phyloP scores from a whole-genome alignment of 2,329 filamentous ascomycete genomes.

The Graphilbum fragrans region DNA sequence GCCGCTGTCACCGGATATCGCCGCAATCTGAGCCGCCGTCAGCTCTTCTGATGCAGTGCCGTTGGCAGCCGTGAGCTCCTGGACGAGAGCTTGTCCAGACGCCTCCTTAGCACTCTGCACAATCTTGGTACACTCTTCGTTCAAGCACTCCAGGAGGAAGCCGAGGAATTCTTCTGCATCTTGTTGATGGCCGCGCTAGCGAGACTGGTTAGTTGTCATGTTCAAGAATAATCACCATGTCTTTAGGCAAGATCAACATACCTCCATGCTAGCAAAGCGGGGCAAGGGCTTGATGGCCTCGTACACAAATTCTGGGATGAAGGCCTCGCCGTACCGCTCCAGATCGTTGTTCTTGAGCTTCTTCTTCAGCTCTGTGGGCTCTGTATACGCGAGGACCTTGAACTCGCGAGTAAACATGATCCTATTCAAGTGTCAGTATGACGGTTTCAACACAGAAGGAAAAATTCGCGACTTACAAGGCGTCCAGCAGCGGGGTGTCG shows the following conservation, averaged over 20 bases:
- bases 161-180: slow-evolving; percentile 96
- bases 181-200: slow-evolving; percentile 82
- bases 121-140: slow-evolving; percentile 78
- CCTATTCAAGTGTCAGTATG: slow-evolving; percentile 29
- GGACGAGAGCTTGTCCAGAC: slow-evolving; percentile 14
- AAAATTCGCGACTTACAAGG: slow-evolving; percentile 52
- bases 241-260: slow-evolving; percentile 34
- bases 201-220: not conserved
- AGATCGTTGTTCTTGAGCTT: slow-evolving; percentile 71
- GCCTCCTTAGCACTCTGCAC: slow-evolving; percentile 35
- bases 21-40: slow-evolving; percentile 12
- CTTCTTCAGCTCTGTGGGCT: slow-evolving; percentile 59
- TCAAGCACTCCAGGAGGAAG: slow-evolving; percentile 81
- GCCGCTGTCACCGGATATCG: slow-evolving; percentile 20
- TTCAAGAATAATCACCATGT: not conserved
- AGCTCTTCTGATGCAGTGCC: slow-evolving; percentile 19
- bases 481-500: slow-evolving; percentile 84
- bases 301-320: slow-evolving; percentile 91
- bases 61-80: slow-evolving; percentile 30
- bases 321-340: slow-evolving; percentile 81
- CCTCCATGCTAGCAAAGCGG: slow-evolving; percentile 84
- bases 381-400: slow-evolving; percentile 68
- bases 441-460: not conserved
- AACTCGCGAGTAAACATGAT: slow-evolving; percentile 96
- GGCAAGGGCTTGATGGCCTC: slow-evolving; percentile 79